A percentile compares a stretch with the other conserved stretches of the same genome.
Evolutionary conservation across 2,329 filamentous ascomycete species (phyloP).

Genomic region (Exophiala calicioides): DNA sequence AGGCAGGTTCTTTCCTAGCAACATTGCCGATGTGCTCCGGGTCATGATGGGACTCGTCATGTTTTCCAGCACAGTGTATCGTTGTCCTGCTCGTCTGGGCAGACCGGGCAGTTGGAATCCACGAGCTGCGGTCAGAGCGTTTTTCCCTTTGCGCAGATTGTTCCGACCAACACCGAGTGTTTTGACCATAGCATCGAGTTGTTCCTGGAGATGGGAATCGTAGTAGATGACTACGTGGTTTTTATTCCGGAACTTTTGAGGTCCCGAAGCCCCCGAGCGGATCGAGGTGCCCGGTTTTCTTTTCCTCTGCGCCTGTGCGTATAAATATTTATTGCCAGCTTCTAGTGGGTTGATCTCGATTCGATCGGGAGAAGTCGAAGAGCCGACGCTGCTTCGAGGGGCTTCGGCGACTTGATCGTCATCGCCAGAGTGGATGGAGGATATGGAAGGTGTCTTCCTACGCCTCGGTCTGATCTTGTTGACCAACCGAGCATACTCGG

Average conservation of each 20-base stretch:
- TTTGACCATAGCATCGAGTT: slow-evolving; percentile 80
- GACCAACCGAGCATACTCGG: slow-evolving; percentile 43
- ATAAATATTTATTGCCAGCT: slow-evolving; percentile 28
- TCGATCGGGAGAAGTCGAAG: slow-evolving; percentile 10
- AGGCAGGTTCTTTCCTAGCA: slow-evolving; percentile 14
- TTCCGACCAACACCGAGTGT: slow-evolving; percentile 79
- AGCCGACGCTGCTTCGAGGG: slow-evolving; percentile 7
- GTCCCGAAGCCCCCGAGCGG: slow-evolving; percentile 36
- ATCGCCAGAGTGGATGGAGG: slow-evolving; percentile 42
- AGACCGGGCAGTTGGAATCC: slow-evolving; percentile 27
- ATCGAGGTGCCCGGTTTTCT: slow-evolving; percentile 38
- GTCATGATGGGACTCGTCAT: slow-evolving; percentile 12
- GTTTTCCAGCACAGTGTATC: slow-evolving; percentile 12
- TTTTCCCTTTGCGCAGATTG: slow-evolving; percentile 81
- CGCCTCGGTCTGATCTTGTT: slow-evolving; percentile 42
- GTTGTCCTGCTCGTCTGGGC: slow-evolving; percentile 5
- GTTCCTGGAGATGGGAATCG: slow-evolving; percentile 79
- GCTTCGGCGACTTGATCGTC: slow-evolving; percentile 6
- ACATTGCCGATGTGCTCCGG: slow-evolving; percentile 14
- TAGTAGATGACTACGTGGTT: slow-evolving; percentile 88
- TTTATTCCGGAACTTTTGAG: slow-evolving; percentile 65
- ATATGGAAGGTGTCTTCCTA: slow-evolving; percentile 39
- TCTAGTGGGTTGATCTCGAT: slow-evolving; percentile 27
- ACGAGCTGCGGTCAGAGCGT: slow-evolving; percentile 65
- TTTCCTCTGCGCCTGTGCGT: slow-evolving; percentile 40